Evolutionary conservation across 148 eudicot species (phyloP), one percentile per base, ranked within the genome.

Genomic region (Selenicereus undatus): DNA sequence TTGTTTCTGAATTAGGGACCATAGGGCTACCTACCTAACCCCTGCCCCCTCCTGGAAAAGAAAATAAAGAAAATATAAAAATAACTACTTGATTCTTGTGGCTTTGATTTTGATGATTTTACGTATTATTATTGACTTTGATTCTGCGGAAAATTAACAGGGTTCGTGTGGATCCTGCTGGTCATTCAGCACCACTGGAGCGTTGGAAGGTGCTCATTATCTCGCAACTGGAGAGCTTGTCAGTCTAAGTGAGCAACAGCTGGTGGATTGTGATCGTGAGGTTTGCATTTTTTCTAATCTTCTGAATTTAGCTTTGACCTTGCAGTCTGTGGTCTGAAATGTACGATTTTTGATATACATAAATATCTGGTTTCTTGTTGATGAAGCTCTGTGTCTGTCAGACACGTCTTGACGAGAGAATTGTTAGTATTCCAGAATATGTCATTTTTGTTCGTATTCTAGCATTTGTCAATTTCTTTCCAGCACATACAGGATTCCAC

Each of bases 161-260:
- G 98, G 98, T 20, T 83, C 91, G 30, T 94, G 98, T 84, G 98
- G 98, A 58, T 94, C 98, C 4, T 94, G 98, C 85, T 94, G 98
- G 98, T 85, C 94, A 52, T 94, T 94, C 68, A 92, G 97, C 75
- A 80, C 98, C 4, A 90, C 91, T 8, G 98, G 97, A 42, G 93
- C 98, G 8, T 73, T 94, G 83, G 98, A 94, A 90, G 98, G 97
- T 81, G 97, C 98, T 79, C 86, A 94, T 74, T 94, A 45, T 82
- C 89, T 94, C 71, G 85, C 93, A 11, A 92, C 94, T 7, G 97
- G 97, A 13, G 80, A 94, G 81, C 94, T 94, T 21, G 91, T 85
- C 73, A 92, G 97, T 88, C 88, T 94, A 56, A 94, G 98, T 82
- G 98, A 94, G 81, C 98, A 94, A 52, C 98, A 94, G 84, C 88